Evolutionary conservation across 2,329 filamentous ascomycete species (phyloP), one percentile per base, ranked within the genome.

Genomic region (Capronia epimyces): DNA sequence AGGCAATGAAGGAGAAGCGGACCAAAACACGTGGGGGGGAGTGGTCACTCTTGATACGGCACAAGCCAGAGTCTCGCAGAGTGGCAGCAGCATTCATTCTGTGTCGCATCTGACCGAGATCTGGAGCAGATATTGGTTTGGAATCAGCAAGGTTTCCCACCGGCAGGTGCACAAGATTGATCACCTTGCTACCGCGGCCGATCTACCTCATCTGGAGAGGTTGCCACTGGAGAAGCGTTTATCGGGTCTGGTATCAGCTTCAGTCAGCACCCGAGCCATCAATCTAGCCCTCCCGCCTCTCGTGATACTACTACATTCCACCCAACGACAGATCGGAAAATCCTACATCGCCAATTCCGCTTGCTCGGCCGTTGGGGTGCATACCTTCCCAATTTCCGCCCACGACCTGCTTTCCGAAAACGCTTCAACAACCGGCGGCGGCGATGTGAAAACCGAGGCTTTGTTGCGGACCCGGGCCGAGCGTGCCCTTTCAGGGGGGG

Each of bases 391-490:
- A 0, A 87, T 98, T 46, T 89, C 97, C 66, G 87, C 88, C 0
- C 95, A 95, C 63, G 93, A 98, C 62, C 88, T 98, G 36, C 75
- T 95, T 3, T 91, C 89, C n/a, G 91, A 97, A 66, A 88, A 89
- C 12, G 58, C 58, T 21, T 60, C 59, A 10, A 85, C 86, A 39
- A 86, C 85, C 1, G 89, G 89, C 46, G 88, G 88, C 7, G 85
- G 87, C 49, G 93, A 98, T 64, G 86, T 95, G 22, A 96, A 97
- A 70, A 95, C 90, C 0, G 91, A 96, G 64, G 90, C 87, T 1
- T 87, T 95, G 59, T 73, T 98, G 13, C 86, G 93, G 64, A 88
- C 87, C 3, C 81, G 93, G 44, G 87, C 89, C 1, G 93, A 95
- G 55, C 80, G 93, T 52, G 93, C 89, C 6, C 83, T 96, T 66